Conservation (phyloP, 768 basidiomycete genomes). For the Floccularia luteovirens region DNA sequence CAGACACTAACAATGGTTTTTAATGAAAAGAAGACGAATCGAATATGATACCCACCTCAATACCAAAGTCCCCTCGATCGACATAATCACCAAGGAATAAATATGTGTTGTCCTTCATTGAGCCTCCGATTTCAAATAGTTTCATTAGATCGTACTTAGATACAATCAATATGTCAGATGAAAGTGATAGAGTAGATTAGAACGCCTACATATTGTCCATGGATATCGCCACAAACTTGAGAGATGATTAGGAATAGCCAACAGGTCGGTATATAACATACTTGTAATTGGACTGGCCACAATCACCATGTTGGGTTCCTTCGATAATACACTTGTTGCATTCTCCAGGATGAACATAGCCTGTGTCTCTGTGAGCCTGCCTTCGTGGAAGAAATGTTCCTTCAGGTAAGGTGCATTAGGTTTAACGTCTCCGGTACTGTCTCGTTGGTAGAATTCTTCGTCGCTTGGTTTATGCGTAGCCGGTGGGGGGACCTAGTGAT, state of each 20-base stretch:
- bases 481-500: constrained; percentile 61
- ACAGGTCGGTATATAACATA: constrained; percentile 28
- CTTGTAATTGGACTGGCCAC: constrained; percentile 89
- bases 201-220: constrained; percentile 83
- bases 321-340: constrained; percentile 56
- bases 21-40: not conserved
- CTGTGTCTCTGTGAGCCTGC: constrained; percentile 75
- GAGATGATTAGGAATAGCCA: constrained; percentile 1
- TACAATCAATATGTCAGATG: constrained; percentile 2
- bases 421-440: constrained; percentile 44
- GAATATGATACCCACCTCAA: constrained; percentile 30
- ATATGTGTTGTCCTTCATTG: constrained; percentile 75
- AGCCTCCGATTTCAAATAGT: constrained; percentile 91
- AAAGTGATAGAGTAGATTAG: not conserved
- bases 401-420: constrained; percentile 79
- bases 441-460: constrained; percentile 57
- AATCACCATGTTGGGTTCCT: constrained; percentile 81
- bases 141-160: constrained; percentile 95
- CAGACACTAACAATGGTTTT: constrained; percentile 60
- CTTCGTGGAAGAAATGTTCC: constrained; percentile 86
- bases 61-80: constrained; percentile 90
- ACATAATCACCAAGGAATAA: constrained; percentile 97
- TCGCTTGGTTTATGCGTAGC: constrained; percentile 58
- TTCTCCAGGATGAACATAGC: constrained; percentile 75
- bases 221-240: constrained; percentile 92